A percentile compares a stretch with the other conserved stretches of the same genome.
Evolutionary conservation across 1,284 basidiomycete species (phyloP).

Genomic region (Chiua sp.): DNA sequence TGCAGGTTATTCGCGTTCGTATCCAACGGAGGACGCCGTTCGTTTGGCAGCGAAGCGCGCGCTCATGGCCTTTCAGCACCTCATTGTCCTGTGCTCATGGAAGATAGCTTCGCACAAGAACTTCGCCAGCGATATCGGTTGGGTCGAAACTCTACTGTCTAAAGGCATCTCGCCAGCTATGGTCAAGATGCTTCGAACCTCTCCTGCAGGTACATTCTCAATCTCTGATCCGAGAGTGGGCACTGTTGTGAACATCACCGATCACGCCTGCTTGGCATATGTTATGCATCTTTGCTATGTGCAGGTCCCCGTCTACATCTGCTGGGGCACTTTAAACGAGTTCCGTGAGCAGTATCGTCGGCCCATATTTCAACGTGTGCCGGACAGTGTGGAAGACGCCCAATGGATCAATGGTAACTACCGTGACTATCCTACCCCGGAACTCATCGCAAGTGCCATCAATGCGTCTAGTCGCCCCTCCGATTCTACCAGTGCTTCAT

Average conservation of each 20-base stretch:
- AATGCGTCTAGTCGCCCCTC: not conserved
- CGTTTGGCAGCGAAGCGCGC: not conserved
- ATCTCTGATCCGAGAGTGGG: not conserved
- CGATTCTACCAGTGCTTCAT: not conserved
- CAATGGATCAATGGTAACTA: not conserved
- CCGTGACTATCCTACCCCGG: not conserved
- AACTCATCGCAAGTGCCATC: not conserved
- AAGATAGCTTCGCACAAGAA: not conserved
- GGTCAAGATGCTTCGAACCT: not conserved
- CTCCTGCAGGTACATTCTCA: not conserved
- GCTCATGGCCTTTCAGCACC: not conserved
- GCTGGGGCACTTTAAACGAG: not conserved
- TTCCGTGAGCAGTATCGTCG: not conserved
- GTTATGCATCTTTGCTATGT: not conserved
- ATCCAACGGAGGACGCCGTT: not conserved
- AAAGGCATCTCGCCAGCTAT: not conserved
- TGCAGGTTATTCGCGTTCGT: not conserved
- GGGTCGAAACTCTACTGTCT: not conserved
- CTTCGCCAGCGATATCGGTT: not conserved
- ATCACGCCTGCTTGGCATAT: not conserved
- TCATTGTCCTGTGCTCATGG: not conserved
- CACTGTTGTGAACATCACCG: not conserved
- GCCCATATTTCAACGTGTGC: not conserved
- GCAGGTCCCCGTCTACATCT: not conserved
- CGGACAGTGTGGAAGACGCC: not conserved